Conservation (phyloP, 2,329 filamentous ascomycete genomes). For the Emmonsiellopsis sp. region DNA sequence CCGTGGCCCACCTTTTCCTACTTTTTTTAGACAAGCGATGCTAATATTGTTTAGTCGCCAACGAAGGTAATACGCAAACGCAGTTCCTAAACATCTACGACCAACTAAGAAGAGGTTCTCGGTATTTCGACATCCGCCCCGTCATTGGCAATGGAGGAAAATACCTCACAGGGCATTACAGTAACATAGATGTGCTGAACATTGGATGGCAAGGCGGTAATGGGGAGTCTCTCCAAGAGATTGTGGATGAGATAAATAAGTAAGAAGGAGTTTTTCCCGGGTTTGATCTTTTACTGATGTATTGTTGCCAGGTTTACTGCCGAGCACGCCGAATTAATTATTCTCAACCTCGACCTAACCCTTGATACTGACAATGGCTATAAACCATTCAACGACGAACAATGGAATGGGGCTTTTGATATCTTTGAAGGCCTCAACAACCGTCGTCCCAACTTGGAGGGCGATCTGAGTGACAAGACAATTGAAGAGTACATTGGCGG, state of each 20-base stretch:
- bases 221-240: neutral
- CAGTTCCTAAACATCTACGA: conserved; percentile 37
- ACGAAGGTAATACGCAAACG: conserved; percentile 33
- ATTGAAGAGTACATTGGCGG: conserved; percentile 29
- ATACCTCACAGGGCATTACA: conserved; percentile 36
- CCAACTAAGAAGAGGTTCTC: conserved; percentile 37
- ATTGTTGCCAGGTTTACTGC: conserved; percentile 36
- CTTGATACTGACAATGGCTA: conserved; percentile 32
- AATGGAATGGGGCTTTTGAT: conserved; percentile 36
- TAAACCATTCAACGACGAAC: conserved; percentile 26
- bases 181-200: neutral
- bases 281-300: neutral
- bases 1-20: neutral
- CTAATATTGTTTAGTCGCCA: conserved; percentile 18
- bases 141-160: conserved; percentile 25
- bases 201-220: conserved; percentile 3
- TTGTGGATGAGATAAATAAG: conserved; percentile 2
- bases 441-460: conserved; percentile 23
- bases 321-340: conserved; percentile 37
- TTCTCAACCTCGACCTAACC: conserved; percentile 39
- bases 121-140: conserved; percentile 41
- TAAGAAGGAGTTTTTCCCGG: neutral
- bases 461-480: conserved; percentile 22
- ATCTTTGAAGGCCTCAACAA: conserved; percentile 34
- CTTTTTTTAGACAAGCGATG: neutral